Evolutionary conservation across 768 basidiomycete species (phyloP).

Genomic region (Kwoniella pini): DNA sequence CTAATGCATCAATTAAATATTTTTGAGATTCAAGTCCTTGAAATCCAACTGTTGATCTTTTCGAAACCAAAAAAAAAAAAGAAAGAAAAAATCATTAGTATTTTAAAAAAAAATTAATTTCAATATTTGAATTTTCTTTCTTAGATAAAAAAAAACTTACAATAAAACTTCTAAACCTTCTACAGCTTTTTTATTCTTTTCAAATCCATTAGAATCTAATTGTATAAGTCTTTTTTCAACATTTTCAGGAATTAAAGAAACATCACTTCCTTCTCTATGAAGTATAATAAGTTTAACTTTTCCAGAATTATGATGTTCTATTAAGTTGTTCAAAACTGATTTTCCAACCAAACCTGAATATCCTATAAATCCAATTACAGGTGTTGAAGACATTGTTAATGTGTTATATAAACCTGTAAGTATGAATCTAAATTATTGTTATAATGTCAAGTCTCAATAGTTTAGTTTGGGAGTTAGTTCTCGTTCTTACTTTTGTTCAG

Average conservation of each 20-base stretch:
- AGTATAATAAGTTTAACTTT: slow-evolving; percentile 8
- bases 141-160: neutral
- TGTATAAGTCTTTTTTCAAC: slow-evolving; percentile 9
- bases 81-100: too few species aligned
- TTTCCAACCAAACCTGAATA: slow-evolving; percentile 13
- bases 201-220: neutral
- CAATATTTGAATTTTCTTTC: neutral
- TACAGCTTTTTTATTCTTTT: slow-evolving; percentile 4
- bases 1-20: neutral
- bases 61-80: neutral
- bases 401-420: neutral
- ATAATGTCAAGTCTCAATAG: too few species aligned
- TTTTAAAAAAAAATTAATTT: neutral
- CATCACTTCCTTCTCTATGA: slow-evolving; percentile 11
- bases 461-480: too few species aligned
- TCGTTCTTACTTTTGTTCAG: too few species aligned
- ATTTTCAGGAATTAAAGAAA: slow-evolving; percentile 8
- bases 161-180: slow-evolving; percentile 13
- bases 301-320: slow-evolving; percentile 1
- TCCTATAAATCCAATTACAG: slow-evolving; percentile 6
- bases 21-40: neutral
- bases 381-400: neutral
- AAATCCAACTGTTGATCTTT: neutral
- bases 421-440: too few species aligned
- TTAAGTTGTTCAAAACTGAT: neutral